These are phyloP conservation scores for Fusarium nurragi DNA, from an alignment of 2,329 filamentous ascomycete species.

Conservation along the genomic window DNA sequence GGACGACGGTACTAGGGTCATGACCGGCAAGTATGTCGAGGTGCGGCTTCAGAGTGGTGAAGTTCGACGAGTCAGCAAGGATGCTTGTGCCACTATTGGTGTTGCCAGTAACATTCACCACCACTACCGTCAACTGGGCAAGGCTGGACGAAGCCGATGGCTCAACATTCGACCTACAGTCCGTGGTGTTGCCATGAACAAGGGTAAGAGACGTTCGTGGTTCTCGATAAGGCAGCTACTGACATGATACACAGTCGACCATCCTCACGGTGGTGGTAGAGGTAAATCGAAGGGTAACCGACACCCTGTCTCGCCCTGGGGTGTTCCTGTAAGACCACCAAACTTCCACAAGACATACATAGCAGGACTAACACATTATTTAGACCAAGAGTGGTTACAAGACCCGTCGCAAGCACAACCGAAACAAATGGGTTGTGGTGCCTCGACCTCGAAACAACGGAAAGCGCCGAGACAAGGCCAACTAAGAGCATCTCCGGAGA, in stretches of 20 bases:
- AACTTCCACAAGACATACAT: background rate
- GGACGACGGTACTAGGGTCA: constrained; percentile 66
- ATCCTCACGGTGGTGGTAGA: constrained; percentile 98
- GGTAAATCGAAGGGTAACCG: constrained; percentile 99
- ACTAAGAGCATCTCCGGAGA: constrained; percentile 44
- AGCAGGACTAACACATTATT: constrained; percentile 20
- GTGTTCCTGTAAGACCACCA: constrained; percentile 78
- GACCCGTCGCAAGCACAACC: constrained; percentile 86
- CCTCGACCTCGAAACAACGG: constrained; percentile 89
- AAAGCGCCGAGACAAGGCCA: constrained; percentile 77
- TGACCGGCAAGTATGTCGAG: constrained; percentile 80
- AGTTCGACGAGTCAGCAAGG: constrained; percentile 85
- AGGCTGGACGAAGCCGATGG: constrained; percentile 93
- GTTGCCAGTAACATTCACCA: constrained; percentile 93
- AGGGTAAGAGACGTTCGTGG: constrained; percentile 65
- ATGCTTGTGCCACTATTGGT: constrained; percentile 94
- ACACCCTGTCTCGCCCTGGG: constrained; percentile 95
- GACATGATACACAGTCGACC: constrained; percentile 69
- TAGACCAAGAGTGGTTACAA: constrained; percentile 89
- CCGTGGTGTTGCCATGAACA: constrained; percentile 98
- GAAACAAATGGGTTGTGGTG: constrained; percentile 91
- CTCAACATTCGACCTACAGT: constrained; percentile 94
- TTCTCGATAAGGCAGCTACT: constrained; percentile 7
- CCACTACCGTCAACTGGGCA: constrained; percentile 90
- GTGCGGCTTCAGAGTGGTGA: constrained; percentile 93